A percentile compares a stretch with the other conserved stretches of the same genome.
phyloP scores from a whole-genome alignment of 2,329 filamentous ascomycete species.

The Penicillium olsonii region DNA sequence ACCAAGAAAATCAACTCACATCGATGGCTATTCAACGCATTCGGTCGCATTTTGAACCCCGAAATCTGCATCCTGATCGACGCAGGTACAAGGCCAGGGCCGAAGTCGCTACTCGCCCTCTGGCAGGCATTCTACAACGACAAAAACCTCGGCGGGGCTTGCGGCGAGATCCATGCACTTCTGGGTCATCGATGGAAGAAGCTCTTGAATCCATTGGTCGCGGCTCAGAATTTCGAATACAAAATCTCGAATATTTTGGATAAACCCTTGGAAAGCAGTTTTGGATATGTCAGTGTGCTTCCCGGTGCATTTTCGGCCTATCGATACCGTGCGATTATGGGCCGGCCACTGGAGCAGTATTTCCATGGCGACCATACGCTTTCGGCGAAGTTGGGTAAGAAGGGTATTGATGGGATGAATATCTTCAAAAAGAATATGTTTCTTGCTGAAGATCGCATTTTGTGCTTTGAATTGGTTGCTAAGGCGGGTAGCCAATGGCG shows the following conservation, averaged over 20 bases:
- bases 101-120: conserved; percentile 81
- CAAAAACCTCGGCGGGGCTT: conserved; percentile 93
- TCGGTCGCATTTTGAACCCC: conserved; percentile 90
- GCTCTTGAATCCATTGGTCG: conserved; percentile 87
- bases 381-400: conserved; percentile 87
- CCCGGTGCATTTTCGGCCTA: conserved; percentile 97
- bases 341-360: conserved; percentile 90
- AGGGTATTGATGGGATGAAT: conserved; percentile 98
- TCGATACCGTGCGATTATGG: conserved; percentile 94
- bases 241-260: conserved; percentile 98
- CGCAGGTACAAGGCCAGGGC: conserved; percentile 90
- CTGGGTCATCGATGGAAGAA: conserved; percentile 84
- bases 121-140: conserved; percentile 99
- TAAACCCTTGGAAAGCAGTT: conserved; percentile 91
- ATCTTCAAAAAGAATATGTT: conserved; percentile 99
- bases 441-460: conserved; percentile 97
- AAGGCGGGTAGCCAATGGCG: conserved; percentile 99
- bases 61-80: conserved; percentile 93
- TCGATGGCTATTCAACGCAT: conserved; percentile 94
- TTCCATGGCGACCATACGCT: conserved; percentile 97
- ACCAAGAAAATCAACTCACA: conserved; percentile 99
- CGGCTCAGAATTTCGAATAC: conserved; percentile 97
- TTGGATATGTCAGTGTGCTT: conserved; percentile 93
- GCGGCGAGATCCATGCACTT: conserved; percentile 97
- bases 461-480: conserved; percentile 95